Base-by-base conservation (phyloP, 805 yeast species). In the Ogataea allantospora region DNA sequence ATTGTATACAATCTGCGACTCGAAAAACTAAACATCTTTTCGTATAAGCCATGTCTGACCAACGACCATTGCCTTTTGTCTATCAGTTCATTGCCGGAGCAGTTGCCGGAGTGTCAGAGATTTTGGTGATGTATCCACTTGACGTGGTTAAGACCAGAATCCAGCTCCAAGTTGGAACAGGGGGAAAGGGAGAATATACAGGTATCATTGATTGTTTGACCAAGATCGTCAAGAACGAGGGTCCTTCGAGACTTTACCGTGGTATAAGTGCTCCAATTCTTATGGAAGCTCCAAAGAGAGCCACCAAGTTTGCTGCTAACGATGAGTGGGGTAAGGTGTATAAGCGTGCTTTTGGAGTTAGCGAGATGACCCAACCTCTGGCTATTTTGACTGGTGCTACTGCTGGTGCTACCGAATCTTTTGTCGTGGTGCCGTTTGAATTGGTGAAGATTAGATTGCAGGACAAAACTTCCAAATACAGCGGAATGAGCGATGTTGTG, bases 241-340 rank as follows among this genome's bases (percentile, higher is more conserved):
- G 99, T 35, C 73, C 79, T 27, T 66, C 83, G 8, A 73, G 93
- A 47, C 74, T 91, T 42, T 93, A 93, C 67, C 80, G 89, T 59
- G 99, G 99, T 50, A 93, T 93, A 55, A 69, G 85, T 20, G 96
- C 99, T 16, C 99, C 99, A 22, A 87, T 93, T 51, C 71, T 93
- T 55, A 93, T 93, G 99, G 99, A 93, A 65, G 99, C 98, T 10
- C 99, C 99, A 48, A 93, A 93, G 73, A 80, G 99, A 70, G 99
- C 99, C 27, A 89, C 96, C 50, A 93, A 93, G 65, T 93, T 93
- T 61, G 97, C 98, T 35, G 96, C 97, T 46, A 93, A 93, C 61
- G 99, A 93, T 61, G 95, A 88, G 63, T 93, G 95, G 83, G 91
- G 95, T 36, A 83, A 83, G 63, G 63, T 88, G 51, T 91, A 88